These are phyloP conservation scores for Aspergillus nanangensis DNA, from an alignment of 495 filamentous ascomycete species.

Conservation along the genomic window DNA sequence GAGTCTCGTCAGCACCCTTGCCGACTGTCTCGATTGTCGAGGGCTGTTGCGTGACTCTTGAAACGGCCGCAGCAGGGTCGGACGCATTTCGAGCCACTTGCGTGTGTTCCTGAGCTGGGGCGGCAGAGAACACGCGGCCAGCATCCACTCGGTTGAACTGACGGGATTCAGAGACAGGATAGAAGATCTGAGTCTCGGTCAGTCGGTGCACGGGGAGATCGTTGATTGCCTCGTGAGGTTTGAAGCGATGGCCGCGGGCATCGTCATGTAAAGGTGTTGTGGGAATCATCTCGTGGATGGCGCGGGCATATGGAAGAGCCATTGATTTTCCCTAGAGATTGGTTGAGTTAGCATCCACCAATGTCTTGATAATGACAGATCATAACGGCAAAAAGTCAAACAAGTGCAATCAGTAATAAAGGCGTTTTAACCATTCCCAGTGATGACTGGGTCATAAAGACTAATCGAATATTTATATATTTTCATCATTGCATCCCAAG, in stretches of 20 bases:
- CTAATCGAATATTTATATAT: conserved; percentile 87
- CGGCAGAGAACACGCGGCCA: conserved; percentile 71
- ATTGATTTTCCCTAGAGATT: conserved; percentile 67
- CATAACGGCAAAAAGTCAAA: conserved; percentile 4
- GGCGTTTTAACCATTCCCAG: conserved; percentile 64
- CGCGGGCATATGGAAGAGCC: conserved; percentile 68
- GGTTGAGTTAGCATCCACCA: conserved; percentile 16
- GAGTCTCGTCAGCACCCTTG: conserved; percentile 34
- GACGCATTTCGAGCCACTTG: conserved; percentile 14
- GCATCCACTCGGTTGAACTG: conserved; percentile 87
- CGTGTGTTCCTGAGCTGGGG: conserved; percentile 30
- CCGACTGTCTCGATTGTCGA: conserved; percentile 36
- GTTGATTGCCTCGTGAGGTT: conserved; percentile 80
- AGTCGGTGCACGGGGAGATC: conserved; percentile 78
- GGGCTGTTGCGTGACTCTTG: conserved; percentile 23
- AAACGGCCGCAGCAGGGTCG: conserved; percentile 26
- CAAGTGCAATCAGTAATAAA: conserved; percentile 25
- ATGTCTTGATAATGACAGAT: not conserved
- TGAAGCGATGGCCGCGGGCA: conserved; percentile 11
- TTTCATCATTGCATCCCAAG: conserved; percentile 63
- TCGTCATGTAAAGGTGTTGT: conserved; percentile 35
- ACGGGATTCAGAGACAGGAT: conserved; percentile 84
- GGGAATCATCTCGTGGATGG: conserved; percentile 79
- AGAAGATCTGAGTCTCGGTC: conserved; percentile 81
- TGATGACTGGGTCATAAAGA: conserved; percentile 82